Evolutionary conservation across 139 green algal species (phyloP).

Genomic region (Micractinium conductrix): DNA sequence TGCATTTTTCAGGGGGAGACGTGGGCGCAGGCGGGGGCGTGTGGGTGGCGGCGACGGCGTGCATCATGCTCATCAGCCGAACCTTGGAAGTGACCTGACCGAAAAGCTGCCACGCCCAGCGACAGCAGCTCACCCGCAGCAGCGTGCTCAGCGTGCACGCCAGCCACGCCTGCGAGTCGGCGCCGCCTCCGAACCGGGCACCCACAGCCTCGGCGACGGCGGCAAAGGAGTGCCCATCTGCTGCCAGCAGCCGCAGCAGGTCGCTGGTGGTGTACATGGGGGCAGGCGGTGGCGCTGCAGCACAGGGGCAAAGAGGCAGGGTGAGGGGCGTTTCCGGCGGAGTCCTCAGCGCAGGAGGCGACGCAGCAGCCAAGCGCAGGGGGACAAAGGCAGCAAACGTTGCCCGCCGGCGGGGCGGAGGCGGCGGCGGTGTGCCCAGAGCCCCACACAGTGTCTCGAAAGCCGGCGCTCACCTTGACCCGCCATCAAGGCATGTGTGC

Average conservation of each 20-base stretch:
- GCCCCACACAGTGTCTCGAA: too few species aligned
- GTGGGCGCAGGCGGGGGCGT: neutral
- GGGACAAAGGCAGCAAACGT: too few species aligned
- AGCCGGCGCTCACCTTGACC: too few species aligned
- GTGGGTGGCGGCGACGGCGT: neutral
- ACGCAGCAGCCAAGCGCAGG: too few species aligned
- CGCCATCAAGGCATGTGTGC: too few species aligned
- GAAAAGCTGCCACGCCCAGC: neutral
- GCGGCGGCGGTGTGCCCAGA: too few species aligned
- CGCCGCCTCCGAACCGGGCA: neutral
- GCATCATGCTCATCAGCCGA: neutral
- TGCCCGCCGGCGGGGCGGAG: too few species aligned
- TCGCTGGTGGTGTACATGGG: slow-evolving; percentile 18
- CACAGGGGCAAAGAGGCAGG: neutral
- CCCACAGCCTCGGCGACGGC: slow-evolving; percentile 18
- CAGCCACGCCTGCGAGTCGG: slow-evolving; percentile 16
- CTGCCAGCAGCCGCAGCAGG: slow-evolving; percentile 11
- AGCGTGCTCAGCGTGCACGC: slow-evolving; percentile 8
- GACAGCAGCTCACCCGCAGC: slow-evolving; percentile 12
- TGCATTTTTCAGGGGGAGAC: neutral
- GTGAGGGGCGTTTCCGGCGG: neutral
- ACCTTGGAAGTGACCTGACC: too few species aligned
- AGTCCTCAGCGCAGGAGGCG: neutral
- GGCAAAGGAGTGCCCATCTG: neutral
- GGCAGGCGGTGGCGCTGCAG: neutral